A percentile compares a stretch with the other conserved stretches of the same genome.
Conservation (phyloP, 2,329 filamentous ascomycete species). For the Gaeumannomyces sp. region DNA sequence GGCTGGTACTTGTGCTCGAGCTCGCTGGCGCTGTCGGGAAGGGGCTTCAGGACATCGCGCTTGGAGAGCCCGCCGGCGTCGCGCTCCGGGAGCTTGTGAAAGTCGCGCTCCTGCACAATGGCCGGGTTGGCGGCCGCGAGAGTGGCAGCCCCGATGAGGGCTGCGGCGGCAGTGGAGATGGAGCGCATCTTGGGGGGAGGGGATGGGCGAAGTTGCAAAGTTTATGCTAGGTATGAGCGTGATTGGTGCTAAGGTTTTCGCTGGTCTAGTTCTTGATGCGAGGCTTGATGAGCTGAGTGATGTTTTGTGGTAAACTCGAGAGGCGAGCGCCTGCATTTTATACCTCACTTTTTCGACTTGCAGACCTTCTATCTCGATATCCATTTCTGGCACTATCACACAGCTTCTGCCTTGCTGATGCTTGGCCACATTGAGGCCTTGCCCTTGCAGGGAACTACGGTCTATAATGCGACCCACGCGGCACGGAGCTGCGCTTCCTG, state of each 20-base stretch:
- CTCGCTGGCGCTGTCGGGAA: not conserved
- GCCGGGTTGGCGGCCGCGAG: not conserved
- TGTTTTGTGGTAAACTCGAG: not conserved
- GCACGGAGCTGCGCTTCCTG: too few relatives aligned
- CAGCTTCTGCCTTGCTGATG: not conserved
- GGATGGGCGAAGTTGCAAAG: too few relatives aligned
- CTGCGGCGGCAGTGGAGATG: not conserved
- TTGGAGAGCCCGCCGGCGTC: not conserved
- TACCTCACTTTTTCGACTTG: not conserved
- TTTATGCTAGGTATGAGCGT: not conserved
- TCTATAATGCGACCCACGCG: too few relatives aligned
- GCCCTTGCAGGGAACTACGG: too few relatives aligned
- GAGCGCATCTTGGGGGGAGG: not conserved
- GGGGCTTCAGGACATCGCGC: not conserved
- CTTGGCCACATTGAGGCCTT: not conserved
- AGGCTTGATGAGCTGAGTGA: not conserved
- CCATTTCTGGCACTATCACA: not conserved
- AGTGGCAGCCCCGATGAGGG: not conserved
- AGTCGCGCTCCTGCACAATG: not conserved
- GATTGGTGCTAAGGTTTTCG: not conserved
- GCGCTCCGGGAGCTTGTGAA: not conserved
- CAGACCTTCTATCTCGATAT: not conserved
- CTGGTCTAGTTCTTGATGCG: not conserved
- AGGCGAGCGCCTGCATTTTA: not conserved
- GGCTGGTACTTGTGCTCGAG: slow-evolving; percentile 2